A percentile compares a stretch with the other conserved stretches of the same genome.
phyloP scores from a whole-genome alignment of 305 asterid species.

The Solanum hybrid region DNA sequence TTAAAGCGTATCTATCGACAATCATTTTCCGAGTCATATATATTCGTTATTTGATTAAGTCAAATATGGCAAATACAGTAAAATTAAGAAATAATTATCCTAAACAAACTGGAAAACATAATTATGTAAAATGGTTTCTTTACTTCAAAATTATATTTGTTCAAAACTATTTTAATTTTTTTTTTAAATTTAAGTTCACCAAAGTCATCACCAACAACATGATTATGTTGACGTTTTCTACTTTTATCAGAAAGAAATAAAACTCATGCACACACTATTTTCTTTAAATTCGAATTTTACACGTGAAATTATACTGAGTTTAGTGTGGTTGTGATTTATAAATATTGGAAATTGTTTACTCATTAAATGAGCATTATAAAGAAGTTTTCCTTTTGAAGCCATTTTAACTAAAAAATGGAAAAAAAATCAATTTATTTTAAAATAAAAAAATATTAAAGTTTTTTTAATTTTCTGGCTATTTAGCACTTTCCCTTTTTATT shows the following conservation, averaged over 20 bases:
- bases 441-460: too few species aligned
- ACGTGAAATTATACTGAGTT: rapidly evolving
- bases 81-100: not conserved
- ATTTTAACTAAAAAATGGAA: not conserved
- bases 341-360: not conserved
- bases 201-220: not conserved
- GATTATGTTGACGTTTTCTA: not conserved
- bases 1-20: not conserved
- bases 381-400: not conserved
- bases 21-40: not conserved
- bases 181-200: not conserved
- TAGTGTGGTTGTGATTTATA: not conserved
- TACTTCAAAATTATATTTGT: not conserved
- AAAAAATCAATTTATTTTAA: too few species aligned
- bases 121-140: not conserved
- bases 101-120: not conserved
- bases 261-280: not conserved
- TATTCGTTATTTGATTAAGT: not conserved
- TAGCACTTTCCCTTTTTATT: too few species aligned
- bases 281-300: not conserved
- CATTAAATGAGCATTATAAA: not conserved
- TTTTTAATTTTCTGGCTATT: too few species aligned
- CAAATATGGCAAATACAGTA: not conserved
- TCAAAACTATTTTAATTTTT: not conserved
- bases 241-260: not conserved